Base-by-base conservation (phyloP, 371 early-diverging fungal species). In the Rhizopus sp. region DNA sequence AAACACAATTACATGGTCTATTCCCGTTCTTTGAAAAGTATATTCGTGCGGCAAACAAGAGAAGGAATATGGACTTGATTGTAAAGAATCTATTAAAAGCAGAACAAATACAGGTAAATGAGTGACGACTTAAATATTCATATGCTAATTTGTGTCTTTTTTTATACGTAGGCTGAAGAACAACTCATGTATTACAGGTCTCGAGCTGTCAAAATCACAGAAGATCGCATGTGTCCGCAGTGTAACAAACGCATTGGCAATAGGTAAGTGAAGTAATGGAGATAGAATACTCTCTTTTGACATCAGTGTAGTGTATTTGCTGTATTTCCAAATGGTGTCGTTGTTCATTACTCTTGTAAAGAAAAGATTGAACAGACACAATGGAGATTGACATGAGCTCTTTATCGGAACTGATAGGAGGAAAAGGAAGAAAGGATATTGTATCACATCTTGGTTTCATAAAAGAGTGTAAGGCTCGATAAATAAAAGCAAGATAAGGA, bases 171-270 rank as follows among this genome's bases (percentile, higher is more conserved):
- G 88, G 84, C 84, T 3, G 88, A 90, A 60, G 88, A 89, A 60
- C 82, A 87, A 53, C 55, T 88, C 54, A 77, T 81, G 46, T 81
- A 74, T 55, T 83, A 85, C 50, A 82, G 86, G 53, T 82, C 87
- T 4, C 67, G 83, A 52, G 74, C 85, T 48, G 88, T 93, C 52
- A 81, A 80, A 47, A 86, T 93, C 31, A 84, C 89, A 3, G 90
- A 90, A 31, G 90, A 91, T 55, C 77, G 87, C 12, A 87, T 91
- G 88, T 93, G 93, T 63, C 84, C 87, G 32, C 83, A 83, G 59
- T 93, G 93, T 59, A 82, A 89, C 63, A 89, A 90, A 58, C 81
- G 90, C 32, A 89, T 93, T 47, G 91, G 87, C 12, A 90, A 86
- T 50, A 87, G 87, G 87, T 85, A 72, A 68, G 51, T 13, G 13